A percentile compares a stretch with the other conserved stretches of the same genome.
phyloP scores from a whole-genome alignment of 2,329 filamentous ascomycete genomes.

The Epichloe baconii region DNA sequence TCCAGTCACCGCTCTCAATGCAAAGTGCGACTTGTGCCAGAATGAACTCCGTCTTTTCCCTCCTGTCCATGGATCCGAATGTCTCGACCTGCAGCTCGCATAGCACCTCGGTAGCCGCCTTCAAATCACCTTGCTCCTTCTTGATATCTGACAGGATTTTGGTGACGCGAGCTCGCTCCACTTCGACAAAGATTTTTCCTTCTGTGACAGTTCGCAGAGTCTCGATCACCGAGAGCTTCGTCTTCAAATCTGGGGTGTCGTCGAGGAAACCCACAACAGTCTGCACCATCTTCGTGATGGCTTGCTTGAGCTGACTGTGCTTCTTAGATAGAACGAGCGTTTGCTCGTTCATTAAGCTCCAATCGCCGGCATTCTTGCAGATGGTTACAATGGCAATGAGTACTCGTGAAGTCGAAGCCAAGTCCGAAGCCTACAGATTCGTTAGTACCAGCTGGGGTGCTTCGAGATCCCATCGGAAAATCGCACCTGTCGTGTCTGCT shows the following conservation, averaged over 20 bases:
- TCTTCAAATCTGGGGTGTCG: conserved; percentile 70
- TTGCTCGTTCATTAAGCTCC: conserved; percentile 93
- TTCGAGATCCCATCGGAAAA: conserved; percentile 6
- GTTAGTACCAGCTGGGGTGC: conserved; percentile 9
- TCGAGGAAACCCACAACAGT: conserved; percentile 86
- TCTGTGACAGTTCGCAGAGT: conserved; percentile 92
- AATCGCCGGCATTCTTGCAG: conserved; percentile 86
- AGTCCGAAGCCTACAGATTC: conserved; percentile 67
- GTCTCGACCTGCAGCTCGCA: conserved; percentile 98
- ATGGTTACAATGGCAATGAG: conserved; percentile 82
- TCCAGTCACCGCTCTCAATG: conserved; percentile 94
- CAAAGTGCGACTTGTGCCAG: conserved; percentile 87
- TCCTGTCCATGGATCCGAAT: conserved; percentile 91
- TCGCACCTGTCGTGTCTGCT: conserved; percentile 86
- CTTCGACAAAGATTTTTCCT: conserved; percentile 99
- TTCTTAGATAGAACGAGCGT: conserved; percentile 95
- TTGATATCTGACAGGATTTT: conserved; percentile 95
- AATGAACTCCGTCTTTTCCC: conserved; percentile 98
- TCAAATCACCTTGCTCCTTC: conserved; percentile 85
- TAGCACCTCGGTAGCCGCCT: conserved; percentile 79
- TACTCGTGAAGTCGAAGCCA: conserved; percentile 84
- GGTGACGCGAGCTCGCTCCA: conserved; percentile 90
- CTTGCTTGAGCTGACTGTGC: conserved; percentile 98
- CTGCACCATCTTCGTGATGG: conserved; percentile 98
- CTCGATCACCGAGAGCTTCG: conserved; percentile 87